phyloP scores from a whole-genome alignment of 352 stramenopile genomes.

The Hyaloperonospora arabidopsidis region DNA sequence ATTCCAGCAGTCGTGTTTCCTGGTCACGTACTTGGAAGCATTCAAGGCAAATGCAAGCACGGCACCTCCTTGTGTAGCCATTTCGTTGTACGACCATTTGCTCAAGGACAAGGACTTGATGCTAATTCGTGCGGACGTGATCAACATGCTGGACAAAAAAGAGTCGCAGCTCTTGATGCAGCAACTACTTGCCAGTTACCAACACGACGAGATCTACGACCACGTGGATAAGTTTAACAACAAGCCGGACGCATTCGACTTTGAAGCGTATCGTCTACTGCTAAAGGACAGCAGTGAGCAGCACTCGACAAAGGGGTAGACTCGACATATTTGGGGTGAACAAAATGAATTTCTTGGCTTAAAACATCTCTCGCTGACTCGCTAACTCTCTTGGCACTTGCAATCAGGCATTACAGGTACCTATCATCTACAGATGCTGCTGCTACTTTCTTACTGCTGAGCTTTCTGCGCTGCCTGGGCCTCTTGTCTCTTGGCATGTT shows the following conservation, averaged over 20 bases:
- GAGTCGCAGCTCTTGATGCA: constrained; percentile 63
- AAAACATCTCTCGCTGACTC: constrained; percentile 15
- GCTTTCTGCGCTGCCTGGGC: constrained; percentile 19
- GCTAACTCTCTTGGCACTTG: constrained; percentile 1
- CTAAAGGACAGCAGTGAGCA: constrained; percentile 23
- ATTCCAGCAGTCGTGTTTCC: constrained; percentile 85
- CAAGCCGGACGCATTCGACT: constrained; percentile 75
- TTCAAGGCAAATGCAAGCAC: constrained; percentile 80
- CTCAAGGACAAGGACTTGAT: constrained; percentile 63
- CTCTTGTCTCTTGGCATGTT: constrained; percentile 48
- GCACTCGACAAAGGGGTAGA: constrained; percentile 3
- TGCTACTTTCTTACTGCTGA: constrained; percentile 11
- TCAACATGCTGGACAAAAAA: constrained; percentile 82
- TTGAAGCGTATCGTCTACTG: constrained; percentile 60
- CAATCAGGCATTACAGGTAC: neutral
- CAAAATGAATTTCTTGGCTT: constrained; percentile 22
- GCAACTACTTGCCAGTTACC: constrained; percentile 61
- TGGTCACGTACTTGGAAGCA: constrained; percentile 81
- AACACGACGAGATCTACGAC: constrained; percentile 54
- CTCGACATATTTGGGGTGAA: constrained; percentile 4
- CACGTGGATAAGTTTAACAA: constrained; percentile 85
- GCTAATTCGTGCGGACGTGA: constrained; percentile 70
- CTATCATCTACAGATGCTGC: constrained; percentile 8
- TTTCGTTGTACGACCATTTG: constrained; percentile 78
- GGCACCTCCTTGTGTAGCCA: constrained; percentile 66